Conservation (phyloP, 495 filamentous ascomycete genomes). For the Tuber brumale region DNA sequence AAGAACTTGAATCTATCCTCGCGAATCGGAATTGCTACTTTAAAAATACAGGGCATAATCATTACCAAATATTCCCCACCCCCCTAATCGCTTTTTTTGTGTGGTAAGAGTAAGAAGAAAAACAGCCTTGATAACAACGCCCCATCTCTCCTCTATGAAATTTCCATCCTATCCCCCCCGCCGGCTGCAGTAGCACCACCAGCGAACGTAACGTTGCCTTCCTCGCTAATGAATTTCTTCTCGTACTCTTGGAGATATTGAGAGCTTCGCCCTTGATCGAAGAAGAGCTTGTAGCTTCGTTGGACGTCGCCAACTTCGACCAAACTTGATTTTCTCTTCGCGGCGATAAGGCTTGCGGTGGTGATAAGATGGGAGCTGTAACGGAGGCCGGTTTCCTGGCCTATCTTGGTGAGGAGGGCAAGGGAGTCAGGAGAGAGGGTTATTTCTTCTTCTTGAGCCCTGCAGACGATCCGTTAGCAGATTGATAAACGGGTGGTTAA, state of each 20-base stretch:
- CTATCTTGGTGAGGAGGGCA: constrained; percentile 88
- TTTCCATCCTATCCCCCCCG: constrained; percentile 72
- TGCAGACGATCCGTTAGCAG: constrained; percentile 4
- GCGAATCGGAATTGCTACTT: neutral
- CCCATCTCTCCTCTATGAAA: constrained; percentile 49
- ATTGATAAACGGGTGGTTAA: neutral
- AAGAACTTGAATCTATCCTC: neutral
- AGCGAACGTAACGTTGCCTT: constrained; percentile 66
- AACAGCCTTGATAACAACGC: neutral
- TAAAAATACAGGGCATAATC: neutral
- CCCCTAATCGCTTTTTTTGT: neutral
- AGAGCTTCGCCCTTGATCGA: constrained; percentile 77
- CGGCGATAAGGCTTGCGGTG: constrained; percentile 72
- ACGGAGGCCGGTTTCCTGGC: constrained; percentile 80
- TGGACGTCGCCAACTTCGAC: constrained; percentile 84
- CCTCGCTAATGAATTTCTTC: constrained; percentile 83
- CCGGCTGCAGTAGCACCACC: constrained; percentile 53
- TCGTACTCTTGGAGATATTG: constrained; percentile 85
- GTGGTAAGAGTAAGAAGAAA: neutral
- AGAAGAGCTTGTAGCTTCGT: constrained; percentile 87
- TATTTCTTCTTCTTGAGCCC: constrained; percentile 91
- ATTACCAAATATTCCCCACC: neutral
- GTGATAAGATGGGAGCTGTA: constrained; percentile 96
- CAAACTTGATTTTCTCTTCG: constrained; percentile 66
- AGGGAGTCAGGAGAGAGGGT: constrained; percentile 83